Evolutionary conservation across 108 stramenopile species (phyloP).

Genomic region (Cylindrotheca closterium): DNA sequence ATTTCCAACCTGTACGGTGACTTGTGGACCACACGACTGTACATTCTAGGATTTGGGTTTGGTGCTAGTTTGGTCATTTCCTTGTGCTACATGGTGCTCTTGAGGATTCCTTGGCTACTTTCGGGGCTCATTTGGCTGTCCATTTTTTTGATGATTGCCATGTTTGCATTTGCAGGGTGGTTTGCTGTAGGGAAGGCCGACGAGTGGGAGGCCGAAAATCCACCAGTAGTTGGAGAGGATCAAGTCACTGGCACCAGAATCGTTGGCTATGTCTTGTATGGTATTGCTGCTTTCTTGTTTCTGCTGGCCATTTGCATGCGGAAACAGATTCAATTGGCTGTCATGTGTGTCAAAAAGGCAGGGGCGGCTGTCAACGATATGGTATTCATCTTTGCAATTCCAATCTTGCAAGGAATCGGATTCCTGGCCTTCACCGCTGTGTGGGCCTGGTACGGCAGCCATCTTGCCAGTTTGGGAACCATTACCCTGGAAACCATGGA

Average conservation of each 20-base stretch:
- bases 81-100: slow-evolving; percentile 66
- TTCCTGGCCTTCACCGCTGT: slow-evolving; percentile 59
- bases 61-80: slow-evolving; percentile 64
- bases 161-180: slow-evolving; percentile 62
- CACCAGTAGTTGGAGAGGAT: slow-evolving; percentile 31
- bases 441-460: slow-evolving; percentile 58
- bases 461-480: slow-evolving; percentile 81
- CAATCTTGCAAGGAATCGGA: slow-evolving; percentile 66
- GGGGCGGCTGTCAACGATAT: slow-evolving; percentile 76
- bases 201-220: slow-evolving; percentile 53
- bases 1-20: slow-evolving; percentile 60
- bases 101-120: slow-evolving; percentile 85
- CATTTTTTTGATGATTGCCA: slow-evolving; percentile 56
- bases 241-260: slow-evolving; percentile 51
- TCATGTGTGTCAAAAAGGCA: slow-evolving; percentile 84
- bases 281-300: slow-evolving; percentile 47
- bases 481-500: slow-evolving; percentile 24
- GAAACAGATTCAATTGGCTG: slow-evolving; percentile 83
- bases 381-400: slow-evolving; percentile 78
- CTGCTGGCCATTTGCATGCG: slow-evolving; percentile 78
- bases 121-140: slow-evolving; percentile 79
- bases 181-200: slow-evolving; percentile 42
- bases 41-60: slow-evolving; percentile 84
- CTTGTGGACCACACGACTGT: slow-evolving; percentile 41
- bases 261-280: slow-evolving; percentile 58